Evolutionary conservation across 305 asterid genomes (phyloP).

Genomic region (Salvia sclarea): DNA sequence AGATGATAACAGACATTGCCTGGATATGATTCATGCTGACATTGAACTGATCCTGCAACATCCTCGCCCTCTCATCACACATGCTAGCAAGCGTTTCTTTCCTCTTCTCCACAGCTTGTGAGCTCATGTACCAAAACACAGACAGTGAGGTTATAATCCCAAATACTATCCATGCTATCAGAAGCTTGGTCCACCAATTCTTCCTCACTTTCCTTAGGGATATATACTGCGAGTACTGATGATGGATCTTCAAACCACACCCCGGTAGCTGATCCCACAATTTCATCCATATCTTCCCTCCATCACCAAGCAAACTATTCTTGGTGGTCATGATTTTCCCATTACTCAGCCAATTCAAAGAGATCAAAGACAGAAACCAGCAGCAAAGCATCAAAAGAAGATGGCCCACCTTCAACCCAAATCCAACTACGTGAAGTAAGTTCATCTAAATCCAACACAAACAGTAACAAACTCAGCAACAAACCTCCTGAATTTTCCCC

Average conservation of each 20-base stretch:
- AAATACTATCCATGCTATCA: conserved; percentile 50
- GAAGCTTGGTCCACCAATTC: conserved; percentile 64
- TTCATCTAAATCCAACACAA: conserved; percentile 64
- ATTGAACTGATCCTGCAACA: conserved; percentile 97
- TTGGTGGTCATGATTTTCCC: conserved; percentile 70
- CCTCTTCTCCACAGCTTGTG: conserved; percentile 69
- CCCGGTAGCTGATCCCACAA: conserved; percentile 59
- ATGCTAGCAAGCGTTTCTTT: conserved; percentile 81
- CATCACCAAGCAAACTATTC: conserved; percentile 53
- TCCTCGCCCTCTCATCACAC: conserved; percentile 98
- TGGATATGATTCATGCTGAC: conserved; percentile 97
- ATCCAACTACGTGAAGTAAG: conserved; percentile 73
- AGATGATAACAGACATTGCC: conserved; percentile 92
- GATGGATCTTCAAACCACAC: conserved; percentile 53
- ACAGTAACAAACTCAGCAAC: conserved; percentile 40
- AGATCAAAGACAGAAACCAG: conserved; percentile 73
- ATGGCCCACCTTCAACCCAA: conserved; percentile 86
- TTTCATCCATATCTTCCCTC: conserved; percentile 60
- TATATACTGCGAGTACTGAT: conserved; percentile 52
- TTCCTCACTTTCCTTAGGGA: conserved; percentile 54
- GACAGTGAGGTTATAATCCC: conserved; percentile 45
- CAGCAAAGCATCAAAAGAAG: conserved; percentile 65
- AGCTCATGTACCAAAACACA: conserved; percentile 57
- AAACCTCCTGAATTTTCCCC: conserved; percentile 15
- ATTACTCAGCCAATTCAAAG: conserved; percentile 68